These are phyloP conservation scores for Fomitopsis pulvina DNA, from an alignment of 768 basidiomycete genomes.

Conservation along the genomic window DNA sequence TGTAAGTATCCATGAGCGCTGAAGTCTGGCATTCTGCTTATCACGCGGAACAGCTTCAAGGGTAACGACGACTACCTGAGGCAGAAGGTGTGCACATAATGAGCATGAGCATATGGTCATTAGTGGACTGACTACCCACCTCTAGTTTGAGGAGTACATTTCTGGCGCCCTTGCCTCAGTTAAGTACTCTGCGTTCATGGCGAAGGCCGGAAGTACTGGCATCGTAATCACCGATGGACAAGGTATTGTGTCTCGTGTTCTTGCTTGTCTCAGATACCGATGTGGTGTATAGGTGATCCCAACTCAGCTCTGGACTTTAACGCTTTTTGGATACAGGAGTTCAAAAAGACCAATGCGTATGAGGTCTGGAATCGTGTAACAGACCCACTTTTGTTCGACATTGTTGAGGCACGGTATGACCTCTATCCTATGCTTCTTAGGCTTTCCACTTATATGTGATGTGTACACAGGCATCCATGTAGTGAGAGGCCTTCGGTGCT, in stretches of 20 bases:
- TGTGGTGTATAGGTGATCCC: slow-evolving; percentile 40
- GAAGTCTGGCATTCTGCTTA: not conserved
- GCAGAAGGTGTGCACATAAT: slow-evolving; percentile 50
- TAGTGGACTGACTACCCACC: not conserved
- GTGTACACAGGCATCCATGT: slow-evolving; percentile 73
- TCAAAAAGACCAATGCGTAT: slow-evolving; percentile 82
- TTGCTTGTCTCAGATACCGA: slow-evolving; percentile 17
- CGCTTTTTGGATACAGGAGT: slow-evolving; percentile 80
- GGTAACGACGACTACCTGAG: slow-evolving; percentile 95
- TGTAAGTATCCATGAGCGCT: slow-evolving; percentile 39
- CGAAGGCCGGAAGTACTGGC: slow-evolving; percentile 55
- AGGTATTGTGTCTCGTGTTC: slow-evolving; percentile 23
- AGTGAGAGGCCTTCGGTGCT: slow-evolving; percentile 86
- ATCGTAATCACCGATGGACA: slow-evolving; percentile 65
- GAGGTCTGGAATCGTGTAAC: slow-evolving; percentile 88
- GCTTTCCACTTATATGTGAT: not conserved
- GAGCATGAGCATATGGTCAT: not conserved
- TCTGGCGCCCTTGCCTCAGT: slow-evolving; percentile 81
- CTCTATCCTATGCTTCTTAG: not conserved
- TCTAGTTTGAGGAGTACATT: slow-evolving; percentile 95
- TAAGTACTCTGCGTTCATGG: slow-evolving; percentile 83
- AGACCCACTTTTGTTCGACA: slow-evolving; percentile 90
- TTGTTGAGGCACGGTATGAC: slow-evolving; percentile 82
- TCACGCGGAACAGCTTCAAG: slow-evolving; percentile 56
- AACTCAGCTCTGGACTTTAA: slow-evolving; percentile 77